A percentile compares a stretch with the other conserved stretches of the same genome.
Conservation (phyloP, 164 flowering plant species). For the Liquidambar formosana region DNA sequence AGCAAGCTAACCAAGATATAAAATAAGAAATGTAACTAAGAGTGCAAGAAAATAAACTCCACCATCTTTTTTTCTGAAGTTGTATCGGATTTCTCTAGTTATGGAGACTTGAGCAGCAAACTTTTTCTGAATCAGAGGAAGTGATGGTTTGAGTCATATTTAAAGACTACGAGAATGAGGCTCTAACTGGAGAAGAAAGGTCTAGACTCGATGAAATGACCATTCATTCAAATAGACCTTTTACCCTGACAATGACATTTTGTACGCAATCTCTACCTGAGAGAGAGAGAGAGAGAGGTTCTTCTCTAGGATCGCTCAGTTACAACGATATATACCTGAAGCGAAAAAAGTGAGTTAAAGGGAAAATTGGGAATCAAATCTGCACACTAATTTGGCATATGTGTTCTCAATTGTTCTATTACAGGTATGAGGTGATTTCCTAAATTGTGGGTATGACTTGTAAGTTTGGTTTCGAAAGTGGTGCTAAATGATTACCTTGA, state of each 20-base stretch:
- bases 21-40: not conserved
- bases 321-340: not conserved
- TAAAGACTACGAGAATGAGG: slow-evolving; percentile 11
- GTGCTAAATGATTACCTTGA: not conserved
- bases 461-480: not conserved
- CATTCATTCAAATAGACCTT: not conserved
- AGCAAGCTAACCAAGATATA: not conserved
- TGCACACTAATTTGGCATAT: not conserved
- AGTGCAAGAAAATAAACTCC: not conserved
- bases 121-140: not conserved
- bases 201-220: slow-evolving; percentile 24
- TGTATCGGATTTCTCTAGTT: not conserved
- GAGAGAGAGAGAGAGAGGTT: not conserved
- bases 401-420: not conserved
- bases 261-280: too few species aligned
- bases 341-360: not conserved
- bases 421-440: not conserved
- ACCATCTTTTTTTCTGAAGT: slow-evolving; percentile 12
- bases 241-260: not conserved
- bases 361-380: slow-evolving; percentile 2
- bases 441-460: not conserved
- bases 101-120: not conserved
- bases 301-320: not conserved
- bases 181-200: slow-evolving; percentile 19
- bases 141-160: not conserved